Evolutionary conservation across 1,139 yeast genomes (phyloP), one percentile per base, ranked within the genome.

Genomic region (Kurtzmaniella quercitrusa): DNA sequence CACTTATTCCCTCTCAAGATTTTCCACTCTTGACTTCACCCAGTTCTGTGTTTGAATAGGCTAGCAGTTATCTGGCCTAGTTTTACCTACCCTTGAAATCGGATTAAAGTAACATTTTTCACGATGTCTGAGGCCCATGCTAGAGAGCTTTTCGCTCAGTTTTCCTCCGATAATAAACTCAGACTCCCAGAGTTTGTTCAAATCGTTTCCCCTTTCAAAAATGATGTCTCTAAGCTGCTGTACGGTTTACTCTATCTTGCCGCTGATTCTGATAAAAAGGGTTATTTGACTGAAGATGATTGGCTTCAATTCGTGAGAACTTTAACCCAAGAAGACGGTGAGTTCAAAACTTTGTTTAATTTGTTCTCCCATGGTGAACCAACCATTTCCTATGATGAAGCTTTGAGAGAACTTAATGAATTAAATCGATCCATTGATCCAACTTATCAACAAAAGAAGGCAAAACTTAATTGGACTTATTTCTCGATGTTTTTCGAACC

Each of bases 221-320:
- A 67, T 34, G 78, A 73, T 52, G 58, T 72, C 39, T 73, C 75
- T 11, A 64, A 59, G 43, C 64, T 65, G 41, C 57, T 75, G 8
- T 71, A 63, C 46, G 62, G 76, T 2, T 60, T 85, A 48, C 75
- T 85, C 43, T 85, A 81, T 55, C 68, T 83, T 44, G 74, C 84
- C 34, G 81, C 88, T 21, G 93, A 85, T 58, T 70, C 72, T 45
- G 73, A 74, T 38, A 70, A 71, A 46, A 83, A 82, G 54, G 91
- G 91, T 1, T 82, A 71, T 51, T 65, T 85, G 41, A 73, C 74
- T 37, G 74, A 79, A 40, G 57, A 63, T 12, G 90, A 85, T 52
- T 85, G 87, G 78, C 62, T 77, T 36, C 66, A 69, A 33, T 81
- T 85, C 56, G 74, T 81, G 49, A 64, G 71, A 44, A 70, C 81